Percentiles rank a stretch among this genome's conserved stretches.
phyloP scores from a whole-genome alignment of 768 basidiomycete species.

The Lentinula lateritia region DNA sequence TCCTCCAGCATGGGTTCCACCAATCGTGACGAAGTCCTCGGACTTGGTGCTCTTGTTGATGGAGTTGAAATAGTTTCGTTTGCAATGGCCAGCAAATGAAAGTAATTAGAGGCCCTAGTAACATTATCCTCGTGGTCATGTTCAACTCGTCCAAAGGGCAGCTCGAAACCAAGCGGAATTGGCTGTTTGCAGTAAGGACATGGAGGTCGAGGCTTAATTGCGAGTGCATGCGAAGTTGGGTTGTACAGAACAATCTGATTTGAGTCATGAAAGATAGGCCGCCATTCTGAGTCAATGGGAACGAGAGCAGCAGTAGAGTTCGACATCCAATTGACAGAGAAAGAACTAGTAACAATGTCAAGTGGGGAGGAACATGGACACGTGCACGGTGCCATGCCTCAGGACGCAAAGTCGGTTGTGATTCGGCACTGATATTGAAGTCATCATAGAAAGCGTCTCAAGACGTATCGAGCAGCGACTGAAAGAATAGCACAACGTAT shows the following conservation, averaged over 20 bases:
- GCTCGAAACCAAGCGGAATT: constrained; percentile 41
- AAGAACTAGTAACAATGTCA: not conserved
- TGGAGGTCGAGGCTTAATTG: constrained; percentile 38
- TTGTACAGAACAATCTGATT: constrained; percentile 89
- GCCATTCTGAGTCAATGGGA: constrained; percentile 47
- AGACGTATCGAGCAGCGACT: not conserved
- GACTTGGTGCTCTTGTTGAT: not conserved
- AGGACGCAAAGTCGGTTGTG: too few relatives aligned
- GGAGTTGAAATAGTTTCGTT: constrained; percentile 45
- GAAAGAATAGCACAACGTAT: not conserved
- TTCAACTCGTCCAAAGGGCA: constrained; percentile 8
- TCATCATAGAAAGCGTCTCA: too few relatives aligned
- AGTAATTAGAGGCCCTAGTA: constrained; percentile 51
- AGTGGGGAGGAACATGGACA: not conserved
- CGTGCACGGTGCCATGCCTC: too few relatives aligned
- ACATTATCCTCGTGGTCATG: not conserved
- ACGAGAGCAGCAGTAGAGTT: constrained; percentile 10
- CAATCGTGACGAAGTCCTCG: not conserved
- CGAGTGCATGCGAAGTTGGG: constrained; percentile 75
- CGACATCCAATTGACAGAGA: not conserved
- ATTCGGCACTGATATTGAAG: too few relatives aligned
- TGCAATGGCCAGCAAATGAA: constrained; percentile 67
- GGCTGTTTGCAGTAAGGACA: constrained; percentile 77
- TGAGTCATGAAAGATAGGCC: constrained; percentile 69
- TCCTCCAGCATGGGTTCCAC: not conserved